Percentiles rank a stretch among this genome's conserved stretches.
Evolutionary conservation across 2,329 filamentous ascomycete genomes (phyloP).

Genomic region (Colletotrichum theobromicola): DNA sequence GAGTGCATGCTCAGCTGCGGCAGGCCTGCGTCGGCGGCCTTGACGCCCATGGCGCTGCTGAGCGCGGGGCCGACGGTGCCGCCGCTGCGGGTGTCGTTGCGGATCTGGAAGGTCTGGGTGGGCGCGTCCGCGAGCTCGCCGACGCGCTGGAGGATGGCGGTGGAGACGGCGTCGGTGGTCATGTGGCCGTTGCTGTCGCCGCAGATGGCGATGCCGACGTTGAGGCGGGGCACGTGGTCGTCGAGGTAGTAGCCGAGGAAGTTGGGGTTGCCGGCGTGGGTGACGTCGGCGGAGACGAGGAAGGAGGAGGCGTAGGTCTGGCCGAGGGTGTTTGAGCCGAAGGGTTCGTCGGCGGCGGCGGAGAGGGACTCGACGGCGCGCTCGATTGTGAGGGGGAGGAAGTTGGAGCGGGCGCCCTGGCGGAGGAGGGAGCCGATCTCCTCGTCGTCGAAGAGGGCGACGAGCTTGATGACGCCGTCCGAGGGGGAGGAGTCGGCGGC

Average conservation of each 20-base stretch:
- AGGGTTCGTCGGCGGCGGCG: slow-evolving; percentile 45
- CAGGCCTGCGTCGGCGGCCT: slow-evolving; percentile 86
- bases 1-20: slow-evolving; percentile 95
- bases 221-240: slow-evolving; percentile 85
- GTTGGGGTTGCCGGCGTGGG: slow-evolving; percentile 93
- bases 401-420: slow-evolving; percentile 89
- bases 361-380: slow-evolving; percentile 74
- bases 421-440: slow-evolving; percentile 92
- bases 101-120: slow-evolving; percentile 91
- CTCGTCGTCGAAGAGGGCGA: slow-evolving; percentile 96
- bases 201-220: slow-evolving; percentile 82
- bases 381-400: slow-evolving; percentile 81
- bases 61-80: slow-evolving; percentile 96
- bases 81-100: slow-evolving; percentile 87
- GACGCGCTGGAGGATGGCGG: slow-evolving; percentile 78
- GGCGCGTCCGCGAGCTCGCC: slow-evolving; percentile 75
- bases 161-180: slow-evolving; percentile 90
- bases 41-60: slow-evolving; percentile 78
- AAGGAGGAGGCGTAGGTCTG: slow-evolving; percentile 92
- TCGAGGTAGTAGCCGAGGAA: slow-evolving; percentile 84
- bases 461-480: slow-evolving; percentile 81
- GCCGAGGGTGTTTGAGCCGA: slow-evolving; percentile 68
- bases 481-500: slow-evolving; percentile 62
- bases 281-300: slow-evolving; percentile 91
- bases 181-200: slow-evolving; percentile 93